Conservation (phyloP, 208 protist species). For the Tritrichomonas foetus region DNA sequence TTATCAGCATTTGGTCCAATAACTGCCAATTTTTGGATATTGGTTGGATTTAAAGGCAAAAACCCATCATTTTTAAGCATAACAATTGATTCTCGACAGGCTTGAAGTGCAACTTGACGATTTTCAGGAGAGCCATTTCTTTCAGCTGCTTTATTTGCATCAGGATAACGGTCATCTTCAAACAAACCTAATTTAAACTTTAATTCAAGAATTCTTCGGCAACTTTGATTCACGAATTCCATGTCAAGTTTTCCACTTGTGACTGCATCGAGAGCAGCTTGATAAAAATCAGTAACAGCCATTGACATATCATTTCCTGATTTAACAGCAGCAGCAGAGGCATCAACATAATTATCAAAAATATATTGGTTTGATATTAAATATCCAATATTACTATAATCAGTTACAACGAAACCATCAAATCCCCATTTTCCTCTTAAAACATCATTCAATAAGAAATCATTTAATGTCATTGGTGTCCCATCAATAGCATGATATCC, state of each 20-base stretch:
- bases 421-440: conserved; percentile 42
- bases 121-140: not conserved
- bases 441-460: not conserved
- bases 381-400: not conserved
- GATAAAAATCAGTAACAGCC: not conserved
- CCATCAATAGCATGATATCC: not conserved
- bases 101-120: conserved; percentile 43
- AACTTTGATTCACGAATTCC: not conserved
- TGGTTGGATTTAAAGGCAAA: not conserved
- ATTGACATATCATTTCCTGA: not conserved
- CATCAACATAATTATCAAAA: not conserved
- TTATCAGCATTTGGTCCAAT: conserved; percentile 6
- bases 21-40: not conserved
- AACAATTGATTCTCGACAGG: conserved; percentile 40
- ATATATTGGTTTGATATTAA: not conserved
- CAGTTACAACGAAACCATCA: conserved; percentile 55
- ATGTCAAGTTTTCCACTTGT: not conserved
- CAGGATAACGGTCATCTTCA: not conserved
- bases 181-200: not conserved
- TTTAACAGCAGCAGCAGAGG: not conserved
- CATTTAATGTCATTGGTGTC: not conserved
- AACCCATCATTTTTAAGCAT: conserved; percentile 48
- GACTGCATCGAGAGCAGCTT: not conserved
- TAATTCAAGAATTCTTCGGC: not conserved
- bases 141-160: not conserved